Percentiles rank a stretch among this genome's conserved stretches.
Conservation (phyloP, 2,329 filamentous ascomycete species). For the Diaporthe nobilis region DNA sequence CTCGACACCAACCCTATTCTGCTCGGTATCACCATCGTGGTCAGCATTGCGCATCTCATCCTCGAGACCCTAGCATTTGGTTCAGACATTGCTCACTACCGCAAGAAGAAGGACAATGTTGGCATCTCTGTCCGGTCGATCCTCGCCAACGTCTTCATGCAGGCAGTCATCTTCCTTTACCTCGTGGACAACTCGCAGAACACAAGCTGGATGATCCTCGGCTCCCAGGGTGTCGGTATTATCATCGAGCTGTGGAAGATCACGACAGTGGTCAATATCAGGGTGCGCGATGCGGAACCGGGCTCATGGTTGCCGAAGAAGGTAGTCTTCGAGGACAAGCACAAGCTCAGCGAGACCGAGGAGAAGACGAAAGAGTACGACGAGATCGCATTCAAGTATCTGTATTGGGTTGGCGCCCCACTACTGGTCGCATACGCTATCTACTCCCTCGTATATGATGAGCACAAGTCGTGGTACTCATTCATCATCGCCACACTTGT, state of each 20-base stretch:
- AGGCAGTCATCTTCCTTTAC: constrained; percentile 94
- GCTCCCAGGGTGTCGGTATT: constrained; percentile 88
- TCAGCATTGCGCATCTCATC: constrained; percentile 91
- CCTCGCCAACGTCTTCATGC: constrained; percentile 98
- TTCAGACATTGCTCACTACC: constrained; percentile 97
- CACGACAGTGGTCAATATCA: constrained; percentile 93
- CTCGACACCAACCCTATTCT: constrained; percentile 95
- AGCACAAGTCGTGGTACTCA: constrained; percentile 98
- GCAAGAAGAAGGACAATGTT: constrained; percentile 99
- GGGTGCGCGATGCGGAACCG: constrained; percentile 77
- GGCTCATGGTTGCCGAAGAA: constrained; percentile 83
- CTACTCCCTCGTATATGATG: constrained; percentile 93
- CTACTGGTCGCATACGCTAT: constrained; percentile 89
- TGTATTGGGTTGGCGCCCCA: constrained; percentile 93
- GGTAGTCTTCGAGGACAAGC: constrained; percentile 94
- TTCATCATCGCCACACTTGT: constrained; percentile 96
- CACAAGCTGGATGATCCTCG: constrained; percentile 99
- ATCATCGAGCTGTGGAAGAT: constrained; percentile 88
- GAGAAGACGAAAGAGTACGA: constrained; percentile 99
- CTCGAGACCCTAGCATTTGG: constrained; percentile 98
- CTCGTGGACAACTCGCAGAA: constrained; percentile 97
- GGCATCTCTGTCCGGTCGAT: constrained; percentile 97
- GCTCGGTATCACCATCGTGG: constrained; percentile 85
- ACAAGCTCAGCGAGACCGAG: constrained; percentile 94
- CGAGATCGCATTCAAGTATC: constrained; percentile 96